phyloP scores from a whole-genome alignment of 257 asterid species.

The Linderniella brevidens region DNA sequence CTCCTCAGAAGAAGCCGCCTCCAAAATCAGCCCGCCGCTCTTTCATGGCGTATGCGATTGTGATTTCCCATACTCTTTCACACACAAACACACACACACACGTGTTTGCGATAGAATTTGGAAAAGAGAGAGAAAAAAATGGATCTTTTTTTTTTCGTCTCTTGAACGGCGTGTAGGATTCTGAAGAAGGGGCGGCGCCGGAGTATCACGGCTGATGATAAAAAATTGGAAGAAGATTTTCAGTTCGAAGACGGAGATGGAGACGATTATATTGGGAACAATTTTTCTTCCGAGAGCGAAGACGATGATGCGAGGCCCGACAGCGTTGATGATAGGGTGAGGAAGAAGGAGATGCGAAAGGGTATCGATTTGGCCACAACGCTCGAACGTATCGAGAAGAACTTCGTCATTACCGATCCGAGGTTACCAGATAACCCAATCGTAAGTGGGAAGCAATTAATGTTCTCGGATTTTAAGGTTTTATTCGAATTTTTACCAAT shows the following conservation, averaged over 20 bases:
- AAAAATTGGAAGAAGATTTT: conserved; percentile 19
- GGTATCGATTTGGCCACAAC: conserved; percentile 99
- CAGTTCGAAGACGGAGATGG: conserved; percentile 23
- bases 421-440: conserved; percentile 96
- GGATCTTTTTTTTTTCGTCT: background rate
- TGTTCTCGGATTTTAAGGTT: background rate
- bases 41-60: conserved; percentile 38
- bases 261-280: conserved; percentile 12
- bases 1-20: conserved; percentile 42
- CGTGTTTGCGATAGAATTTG: background rate
- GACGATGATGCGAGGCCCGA: conserved; percentile 68
- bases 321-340: conserved; percentile 82
- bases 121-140: background rate
- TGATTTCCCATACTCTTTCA: background rate
- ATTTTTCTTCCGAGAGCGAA: conserved; percentile 31
- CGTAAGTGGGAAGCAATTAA: no score
- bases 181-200: conserved; percentile 52
- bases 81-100: no score
- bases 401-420: conserved; percentile 95
- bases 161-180: conserved; percentile 22
- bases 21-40: conserved; percentile 55
- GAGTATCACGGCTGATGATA: conserved; percentile 20
- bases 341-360: conserved; percentile 96
- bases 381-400: conserved; percentile 95
- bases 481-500: no score